These are phyloP conservation scores for Coemansia sp. DNA, from an alignment of 192 early-diverging fungal species.

Conservation along the genomic window DNA sequence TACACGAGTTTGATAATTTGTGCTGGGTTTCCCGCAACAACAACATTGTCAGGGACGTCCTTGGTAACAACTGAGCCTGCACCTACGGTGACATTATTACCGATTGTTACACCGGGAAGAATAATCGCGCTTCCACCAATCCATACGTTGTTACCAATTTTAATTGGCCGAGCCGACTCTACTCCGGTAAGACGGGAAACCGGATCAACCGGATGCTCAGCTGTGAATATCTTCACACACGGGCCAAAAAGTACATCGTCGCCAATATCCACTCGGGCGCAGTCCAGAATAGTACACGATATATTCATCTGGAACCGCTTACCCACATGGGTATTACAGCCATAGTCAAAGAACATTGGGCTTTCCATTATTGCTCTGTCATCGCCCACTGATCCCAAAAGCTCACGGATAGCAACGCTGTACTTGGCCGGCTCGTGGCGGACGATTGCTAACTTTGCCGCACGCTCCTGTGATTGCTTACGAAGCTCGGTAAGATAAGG, in stretches of 20 bases:
- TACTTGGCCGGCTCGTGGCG: constrained; percentile 33
- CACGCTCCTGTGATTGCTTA: constrained; percentile 34
- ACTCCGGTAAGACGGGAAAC: constrained; percentile 11
- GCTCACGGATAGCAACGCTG: constrained; percentile 25
- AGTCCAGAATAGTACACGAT: constrained; percentile 72
- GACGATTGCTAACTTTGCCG: constrained; percentile 7
- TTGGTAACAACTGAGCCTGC: constrained; percentile 89
- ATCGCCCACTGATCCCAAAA: constrained; percentile 62
- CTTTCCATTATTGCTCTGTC: constrained; percentile 57
- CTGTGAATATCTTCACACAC: constrained; percentile 69
- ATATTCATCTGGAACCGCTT: constrained; percentile 74
- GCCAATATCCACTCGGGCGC: constrained; percentile 68
- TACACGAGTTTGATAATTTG: constrained; percentile 62
- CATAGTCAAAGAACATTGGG: constrained; percentile 75
- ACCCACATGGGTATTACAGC: constrained; percentile 72
- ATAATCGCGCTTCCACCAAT: constrained; percentile 78
- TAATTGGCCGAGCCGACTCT: constrained; percentile 27
- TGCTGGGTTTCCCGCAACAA: constrained; percentile 90
- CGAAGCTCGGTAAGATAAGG: constrained; percentile 51
- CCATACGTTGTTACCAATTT: constrained; percentile 87
- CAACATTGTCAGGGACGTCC: constrained; percentile 69
- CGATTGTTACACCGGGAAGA: constrained; percentile 85
- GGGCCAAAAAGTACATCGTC: constrained; percentile 72
- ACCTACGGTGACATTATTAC: constrained; percentile 66
- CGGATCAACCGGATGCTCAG: constrained; percentile 70